Base-by-base conservation (phyloP, 2,329 filamentous ascomycete species). In the Epichloe typhina region DNA sequence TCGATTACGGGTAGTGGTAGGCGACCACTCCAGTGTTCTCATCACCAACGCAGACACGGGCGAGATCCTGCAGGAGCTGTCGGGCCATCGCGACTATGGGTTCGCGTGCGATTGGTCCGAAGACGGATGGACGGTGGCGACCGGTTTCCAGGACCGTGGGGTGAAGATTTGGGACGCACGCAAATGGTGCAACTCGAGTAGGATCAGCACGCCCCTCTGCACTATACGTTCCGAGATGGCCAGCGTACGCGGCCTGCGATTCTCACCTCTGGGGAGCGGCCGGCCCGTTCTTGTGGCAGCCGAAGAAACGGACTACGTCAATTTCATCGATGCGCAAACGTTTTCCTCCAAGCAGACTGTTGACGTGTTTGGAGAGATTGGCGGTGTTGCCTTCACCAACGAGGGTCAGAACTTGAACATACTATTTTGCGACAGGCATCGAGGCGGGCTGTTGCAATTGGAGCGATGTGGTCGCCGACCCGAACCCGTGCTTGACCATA, bases 51-150 rank as follows among this genome's bases (percentile, higher is more conserved):
- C 85, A 11, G 84, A 87, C 50, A 80, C 76, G 12, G 81, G 84
- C 13, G 68, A 74, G 53, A 71, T 70, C 50, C 72, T 76, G 55
- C 73, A 83, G 56, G 66, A 69, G 26, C 74, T 90, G 2, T 65
- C 69, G 4, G 82, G 83, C 2, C 84, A 88, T 60, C 72, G 71
- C 13, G 85, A 89, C 60, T 85, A 76, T 57, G 84, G 81, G 2
- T 91, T 90, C 59, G 80, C 86, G 2, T 88, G 84, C 59, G 86
- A 84, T 56, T 91, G 86, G 86, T 83, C 85, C 17, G 80, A 84
- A 49, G 83, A 90, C 61, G 86, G 85, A 35, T 81, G 82, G 69
- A 83, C 82, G 12, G 75, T 90, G 19, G 86, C 86, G 12, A 90
- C 86, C 0, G 86, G 82, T 21, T 84, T 83, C 54, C 86, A 91